A percentile compares a stretch with the other conserved stretches of the same genome.
Conservation (phyloP, 2,329 filamentous ascomycete species). For the Orbilia ellipsospora region DNA sequence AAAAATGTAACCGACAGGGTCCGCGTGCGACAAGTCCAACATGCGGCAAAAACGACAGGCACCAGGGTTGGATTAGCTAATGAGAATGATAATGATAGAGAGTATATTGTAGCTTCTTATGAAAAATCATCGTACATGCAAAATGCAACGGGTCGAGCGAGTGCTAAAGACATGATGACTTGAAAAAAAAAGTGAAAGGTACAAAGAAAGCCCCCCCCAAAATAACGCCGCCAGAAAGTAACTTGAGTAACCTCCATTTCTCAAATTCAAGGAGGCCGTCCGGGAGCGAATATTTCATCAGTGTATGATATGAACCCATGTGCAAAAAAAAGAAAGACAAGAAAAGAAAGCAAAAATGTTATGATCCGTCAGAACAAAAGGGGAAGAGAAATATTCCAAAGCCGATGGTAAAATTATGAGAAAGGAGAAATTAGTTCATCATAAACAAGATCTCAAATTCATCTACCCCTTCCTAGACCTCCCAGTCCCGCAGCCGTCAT, state of each 20-base stretch:
- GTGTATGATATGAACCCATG: conserved; percentile 10
- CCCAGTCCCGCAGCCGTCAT: conserved; percentile 59
- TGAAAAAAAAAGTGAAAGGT: conserved; percentile 23
- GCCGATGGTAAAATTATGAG: conserved; percentile 1
- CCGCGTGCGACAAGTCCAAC: too few relatives aligned
- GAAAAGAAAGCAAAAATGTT: conserved; percentile 55
- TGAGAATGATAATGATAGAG: background rate
- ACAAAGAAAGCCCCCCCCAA: conserved; percentile 44
- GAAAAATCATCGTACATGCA: too few relatives aligned
- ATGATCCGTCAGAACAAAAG: background rate
- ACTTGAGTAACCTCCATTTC: conserved; percentile 59
- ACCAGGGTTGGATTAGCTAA: too few relatives aligned
- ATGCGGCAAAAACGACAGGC: too few relatives aligned
- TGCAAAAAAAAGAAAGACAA: conserved; percentile 17
- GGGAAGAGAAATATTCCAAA: conserved; percentile 21
- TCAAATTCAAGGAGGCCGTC: conserved; percentile 58
- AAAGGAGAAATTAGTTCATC: background rate
- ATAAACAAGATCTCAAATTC: background rate
- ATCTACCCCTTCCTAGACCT: conserved; percentile 55
- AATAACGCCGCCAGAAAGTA: conserved; percentile 58
- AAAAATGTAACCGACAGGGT: too few relatives aligned
- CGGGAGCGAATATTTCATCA: conserved; percentile 44
- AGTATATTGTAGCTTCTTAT: background rate
- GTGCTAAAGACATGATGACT: conserved; percentile 2
- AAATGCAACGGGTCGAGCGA: background rate